phyloP scores from a whole-genome alignment of 768 basidiomycete genomes.

The Saitozyma podzolica region DNA sequence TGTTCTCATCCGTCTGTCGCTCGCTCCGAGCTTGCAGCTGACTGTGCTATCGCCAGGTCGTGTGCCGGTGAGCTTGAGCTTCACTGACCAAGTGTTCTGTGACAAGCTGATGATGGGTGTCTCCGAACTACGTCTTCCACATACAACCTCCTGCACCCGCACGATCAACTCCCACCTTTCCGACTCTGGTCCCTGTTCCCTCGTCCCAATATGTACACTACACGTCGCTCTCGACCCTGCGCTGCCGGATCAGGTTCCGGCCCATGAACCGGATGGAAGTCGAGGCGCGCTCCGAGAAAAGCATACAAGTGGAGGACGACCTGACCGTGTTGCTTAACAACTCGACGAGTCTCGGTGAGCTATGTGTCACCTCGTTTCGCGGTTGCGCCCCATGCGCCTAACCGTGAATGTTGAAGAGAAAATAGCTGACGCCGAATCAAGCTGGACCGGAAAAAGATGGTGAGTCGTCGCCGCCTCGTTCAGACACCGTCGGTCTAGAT shows the following conservation, averaged over 20 bases:
- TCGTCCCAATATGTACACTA: neutral
- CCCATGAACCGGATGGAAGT: constrained; percentile 89
- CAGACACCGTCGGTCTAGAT: neutral
- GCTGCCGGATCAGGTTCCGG: constrained; percentile 68
- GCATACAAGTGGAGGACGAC: constrained; percentile 79
- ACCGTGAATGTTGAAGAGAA: no score
- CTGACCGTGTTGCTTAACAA: constrained; percentile 78
- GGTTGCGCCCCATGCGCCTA: constrained; percentile 22
- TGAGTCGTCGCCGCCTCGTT: constrained; percentile 8
- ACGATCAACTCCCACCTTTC: no score
- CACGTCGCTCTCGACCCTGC: neutral
- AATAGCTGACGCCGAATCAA: constrained; percentile 13
- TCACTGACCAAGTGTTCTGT: no score
- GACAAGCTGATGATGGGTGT: neutral
- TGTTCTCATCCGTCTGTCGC: no score
- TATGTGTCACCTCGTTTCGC: constrained; percentile 59
- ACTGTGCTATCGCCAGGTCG: constrained; percentile 62
- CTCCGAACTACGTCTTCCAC: neutral
- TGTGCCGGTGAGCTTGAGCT: constrained; percentile 71
- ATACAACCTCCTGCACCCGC: no score
- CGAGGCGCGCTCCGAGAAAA: constrained; percentile 77
- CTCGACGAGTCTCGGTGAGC: constrained; percentile 36
- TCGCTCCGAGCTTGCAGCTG: neutral
- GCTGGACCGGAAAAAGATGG: constrained; percentile 88
- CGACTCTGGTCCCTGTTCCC: neutral